Evolutionary conservation across 768 basidiomycete genomes (phyloP), one percentile per base, ranked within the genome.

Genomic region (Favolaschia claudopus): DNA sequence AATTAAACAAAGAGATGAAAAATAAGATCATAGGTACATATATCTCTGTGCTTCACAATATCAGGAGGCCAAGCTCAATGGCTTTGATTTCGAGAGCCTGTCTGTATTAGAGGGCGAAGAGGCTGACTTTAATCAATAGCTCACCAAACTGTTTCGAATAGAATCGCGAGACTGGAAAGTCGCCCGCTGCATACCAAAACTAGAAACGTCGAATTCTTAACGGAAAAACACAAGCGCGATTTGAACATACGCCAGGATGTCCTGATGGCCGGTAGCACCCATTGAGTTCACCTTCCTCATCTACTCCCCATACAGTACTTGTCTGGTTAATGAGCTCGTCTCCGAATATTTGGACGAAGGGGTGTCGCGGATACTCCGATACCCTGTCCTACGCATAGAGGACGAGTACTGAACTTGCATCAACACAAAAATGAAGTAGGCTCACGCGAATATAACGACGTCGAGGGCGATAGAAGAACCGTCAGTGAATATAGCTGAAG

Each of bases 371-470:
- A 70, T 69, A 17, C 64, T 63, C 2, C 62, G 15, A 39, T 73
- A 76, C 0, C 72, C 73, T 1, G 73, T 75, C 12, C 69, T 71
- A n/a, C n/a, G n/a, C n/a, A n/a, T n/a, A n/a, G n/a, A n/a, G n/a
- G n/a, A n/a, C n/a, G n/a, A n/a, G n/a, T n/a, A n/a, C n/a, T n/a
- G n/a, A n/a, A n/a, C n/a, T n/a, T n/a, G n/a, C n/a, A n/a, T n/a
- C n/a, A n/a, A n/a, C n/a, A n/a, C n/a, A n/a, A 48, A 12, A 7
- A 32, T 9, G 46, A 12, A 46, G 39, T 31, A 27, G n/a, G 66
- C 71, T 24, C 28, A 75, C 75, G 82, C 82, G 60, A 79, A 80
- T 19, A 85, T 77, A 5, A 85, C 74, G 9, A 77, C 74, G 56
- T 85, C 82, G 13, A 75, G 78, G 27, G 73, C 61, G 2, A 82